phyloP scores from a whole-genome alignment of 1,284 basidiomycete species.

The Afroboletus lepidellus region DNA sequence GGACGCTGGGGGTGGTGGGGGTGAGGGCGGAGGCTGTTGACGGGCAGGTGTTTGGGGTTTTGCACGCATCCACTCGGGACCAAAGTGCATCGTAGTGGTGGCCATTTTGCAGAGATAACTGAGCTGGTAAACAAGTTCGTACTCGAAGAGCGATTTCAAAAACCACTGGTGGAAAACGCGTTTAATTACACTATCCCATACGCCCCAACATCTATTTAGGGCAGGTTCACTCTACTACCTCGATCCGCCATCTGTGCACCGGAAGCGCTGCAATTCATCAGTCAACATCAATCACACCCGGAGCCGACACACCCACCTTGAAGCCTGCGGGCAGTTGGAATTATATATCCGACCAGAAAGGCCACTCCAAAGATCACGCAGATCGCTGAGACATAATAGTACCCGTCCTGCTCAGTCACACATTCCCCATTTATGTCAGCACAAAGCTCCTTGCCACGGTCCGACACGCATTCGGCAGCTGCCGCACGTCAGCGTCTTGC shows the following conservation, averaged over 20 bases:
- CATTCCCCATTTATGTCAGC: slow-evolving; percentile 77
- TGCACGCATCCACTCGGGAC: slow-evolving; percentile 86
- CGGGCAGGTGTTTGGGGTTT: slow-evolving; percentile 61
- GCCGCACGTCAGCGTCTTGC: slow-evolving; percentile 12
- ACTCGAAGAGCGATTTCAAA: slow-evolving; percentile 19
- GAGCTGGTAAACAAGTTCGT: background rate
- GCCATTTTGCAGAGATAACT: slow-evolving; percentile 62
- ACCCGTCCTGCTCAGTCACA: slow-evolving; percentile 85
- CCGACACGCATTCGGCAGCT: slow-evolving; percentile 87
- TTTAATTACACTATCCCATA: slow-evolving; percentile 17
- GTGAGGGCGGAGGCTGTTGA: slow-evolving; percentile 52
- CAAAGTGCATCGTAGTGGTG: slow-evolving; percentile 77
- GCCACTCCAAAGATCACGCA: slow-evolving; percentile 77
- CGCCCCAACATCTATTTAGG: slow-evolving; percentile 28
- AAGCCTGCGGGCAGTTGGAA: slow-evolving; percentile 81
- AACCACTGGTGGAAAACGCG: slow-evolving; percentile 28
- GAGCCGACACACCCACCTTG: slow-evolving; percentile 64
- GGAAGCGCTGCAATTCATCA: slow-evolving; percentile 36
- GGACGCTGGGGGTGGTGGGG: slow-evolving; percentile 45
- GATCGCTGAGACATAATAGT: slow-evolving; percentile 81
- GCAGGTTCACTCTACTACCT: slow-evolving; percentile 33
- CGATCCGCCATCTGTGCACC: slow-evolving; percentile 34
- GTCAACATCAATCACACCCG: slow-evolving; percentile 1
- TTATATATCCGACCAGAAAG: slow-evolving; percentile 75
- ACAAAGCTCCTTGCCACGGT: slow-evolving; percentile 83